These are phyloP conservation scores for Kockovaella imperatae DNA, from an alignment of 768 basidiomycete species.

Conservation along the genomic window DNA sequence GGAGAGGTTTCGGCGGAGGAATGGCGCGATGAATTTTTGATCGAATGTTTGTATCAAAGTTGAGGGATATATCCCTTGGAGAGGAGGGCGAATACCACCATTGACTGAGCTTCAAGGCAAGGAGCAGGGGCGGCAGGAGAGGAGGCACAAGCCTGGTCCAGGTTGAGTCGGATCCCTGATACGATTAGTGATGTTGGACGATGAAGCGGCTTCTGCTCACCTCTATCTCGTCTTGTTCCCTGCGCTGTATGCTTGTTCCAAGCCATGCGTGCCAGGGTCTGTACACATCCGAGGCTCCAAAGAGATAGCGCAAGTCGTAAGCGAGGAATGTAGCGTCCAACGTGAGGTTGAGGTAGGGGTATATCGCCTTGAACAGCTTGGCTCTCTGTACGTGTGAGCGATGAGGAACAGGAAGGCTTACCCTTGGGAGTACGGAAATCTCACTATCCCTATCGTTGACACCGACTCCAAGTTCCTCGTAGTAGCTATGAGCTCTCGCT, in stretches of 20 bases:
- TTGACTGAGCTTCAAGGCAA: conserved; percentile 91
- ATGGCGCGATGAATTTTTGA: conserved; percentile 48
- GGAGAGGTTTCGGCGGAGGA: conserved; percentile 67
- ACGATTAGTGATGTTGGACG: conserved; percentile 3
- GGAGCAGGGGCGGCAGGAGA: conserved; percentile 72
- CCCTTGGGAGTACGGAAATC: conserved; percentile 12
- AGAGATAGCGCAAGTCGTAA: conserved; percentile 83
- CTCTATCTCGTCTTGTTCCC: conserved; percentile 12
- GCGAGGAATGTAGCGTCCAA: conserved; percentile 76
- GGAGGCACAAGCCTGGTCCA: conserved; percentile 22
- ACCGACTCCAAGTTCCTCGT: conserved; percentile 80
- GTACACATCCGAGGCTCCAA: conserved; percentile 75
- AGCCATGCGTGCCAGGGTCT: conserved; percentile 87
- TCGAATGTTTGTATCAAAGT: conserved; percentile 50
- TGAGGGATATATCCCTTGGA: conserved; percentile 64
- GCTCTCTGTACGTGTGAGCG: not conserved
- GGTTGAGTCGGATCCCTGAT: conserved; percentile 5
- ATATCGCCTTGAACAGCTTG: conserved; percentile 59
- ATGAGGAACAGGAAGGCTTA: not conserved
- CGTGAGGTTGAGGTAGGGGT: conserved; percentile 70
- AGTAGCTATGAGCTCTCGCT: conserved; percentile 82
- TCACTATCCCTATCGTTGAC: conserved; percentile 62
- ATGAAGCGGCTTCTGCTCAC: conserved; percentile 6
- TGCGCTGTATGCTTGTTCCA: conserved; percentile 68
- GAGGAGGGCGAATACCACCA: conserved; percentile 99